Conservation (phyloP, 306 rosid species). For the Castanea sativa region DNA sequence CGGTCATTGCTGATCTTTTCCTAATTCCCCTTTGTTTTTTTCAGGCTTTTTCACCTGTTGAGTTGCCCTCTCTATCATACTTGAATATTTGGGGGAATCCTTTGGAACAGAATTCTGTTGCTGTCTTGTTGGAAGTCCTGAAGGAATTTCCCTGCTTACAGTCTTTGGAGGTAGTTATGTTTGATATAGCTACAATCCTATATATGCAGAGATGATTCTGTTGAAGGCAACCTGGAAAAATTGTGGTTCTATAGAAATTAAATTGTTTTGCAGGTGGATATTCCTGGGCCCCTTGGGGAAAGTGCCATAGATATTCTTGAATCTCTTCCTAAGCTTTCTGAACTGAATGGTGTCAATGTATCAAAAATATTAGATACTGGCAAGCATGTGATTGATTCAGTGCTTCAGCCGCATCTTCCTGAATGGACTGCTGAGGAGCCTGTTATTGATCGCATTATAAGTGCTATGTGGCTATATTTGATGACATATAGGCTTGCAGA, state of each 20-base stretch:
- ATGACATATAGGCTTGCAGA: conserved; percentile 93
- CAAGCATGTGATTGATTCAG: conserved; percentile 68
- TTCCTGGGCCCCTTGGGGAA: conserved; percentile 95
- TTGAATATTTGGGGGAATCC: conserved; percentile 79
- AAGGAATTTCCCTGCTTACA: conserved; percentile 55
- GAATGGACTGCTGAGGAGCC: conserved; percentile 74
- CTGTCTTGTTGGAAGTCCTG: conserved; percentile 55
- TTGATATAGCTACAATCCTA: conserved; percentile 14
- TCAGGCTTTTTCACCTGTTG: conserved; percentile 66
- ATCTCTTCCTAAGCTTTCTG: conserved; percentile 66
- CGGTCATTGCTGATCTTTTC: conserved; percentile 8
- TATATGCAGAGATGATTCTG: neutral
- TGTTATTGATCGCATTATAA: conserved; percentile 75
- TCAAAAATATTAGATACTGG: conserved; percentile 62
- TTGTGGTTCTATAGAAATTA: conserved; percentile 22
- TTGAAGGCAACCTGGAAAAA: neutral
- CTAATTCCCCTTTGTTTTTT: conserved; percentile 3
- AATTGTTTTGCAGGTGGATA: conserved; percentile 66
- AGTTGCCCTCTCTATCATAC: conserved; percentile 64
- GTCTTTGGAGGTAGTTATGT: conserved; percentile 68
- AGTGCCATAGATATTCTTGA: conserved; percentile 70
- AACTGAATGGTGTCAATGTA: conserved; percentile 67
- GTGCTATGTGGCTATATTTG: conserved; percentile 85
- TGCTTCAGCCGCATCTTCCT: conserved; percentile 70
- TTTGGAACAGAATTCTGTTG: conserved; percentile 53